phyloP scores from a whole-genome alignment of 2,329 filamentous ascomycete species.

The Beauveria caledonica region DNA sequence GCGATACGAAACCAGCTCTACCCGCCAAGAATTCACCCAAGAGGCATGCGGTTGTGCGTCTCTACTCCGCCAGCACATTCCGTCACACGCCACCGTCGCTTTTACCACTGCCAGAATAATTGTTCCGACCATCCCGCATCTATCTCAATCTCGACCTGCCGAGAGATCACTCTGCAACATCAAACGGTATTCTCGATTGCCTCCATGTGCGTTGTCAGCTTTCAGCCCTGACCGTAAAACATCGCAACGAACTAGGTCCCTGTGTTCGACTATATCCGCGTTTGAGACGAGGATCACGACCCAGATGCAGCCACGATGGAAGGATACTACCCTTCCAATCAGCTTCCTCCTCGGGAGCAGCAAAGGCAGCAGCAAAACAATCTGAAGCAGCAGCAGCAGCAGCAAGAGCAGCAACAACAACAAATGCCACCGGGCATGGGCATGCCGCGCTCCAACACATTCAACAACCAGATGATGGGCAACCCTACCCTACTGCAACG shows the following conservation, averaged over 20 bases:
- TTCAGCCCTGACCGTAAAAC: neutral
- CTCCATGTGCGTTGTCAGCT: neutral
- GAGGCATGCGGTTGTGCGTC: conserved; percentile 2
- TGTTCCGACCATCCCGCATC: neutral
- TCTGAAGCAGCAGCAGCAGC: neutral
- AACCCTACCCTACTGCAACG: conserved; percentile 1
- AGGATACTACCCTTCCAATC: conserved; percentile 4
- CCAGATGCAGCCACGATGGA: conserved; percentile 12
- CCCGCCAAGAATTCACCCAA: conserved; percentile 1
- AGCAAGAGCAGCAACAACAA: neutral
- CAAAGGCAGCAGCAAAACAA: neutral
- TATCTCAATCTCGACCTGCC: neutral
- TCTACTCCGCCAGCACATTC: neutral
- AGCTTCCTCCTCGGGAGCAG: conserved; percentile 6
- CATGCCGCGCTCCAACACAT: neutral
- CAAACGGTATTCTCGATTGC: no score
- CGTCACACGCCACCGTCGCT: neutral
- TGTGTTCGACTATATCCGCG: neutral
- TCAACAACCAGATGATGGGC: conserved; percentile 5
- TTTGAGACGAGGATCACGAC: neutral
- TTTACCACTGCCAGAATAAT: neutral
- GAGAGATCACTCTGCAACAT: neutral
- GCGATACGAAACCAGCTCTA: neutral
- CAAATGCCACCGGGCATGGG: neutral
- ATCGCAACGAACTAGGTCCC: neutral